Conservation (phyloP, 2,329 filamentous ascomycete species). For the Penicillium sp. region DNA sequence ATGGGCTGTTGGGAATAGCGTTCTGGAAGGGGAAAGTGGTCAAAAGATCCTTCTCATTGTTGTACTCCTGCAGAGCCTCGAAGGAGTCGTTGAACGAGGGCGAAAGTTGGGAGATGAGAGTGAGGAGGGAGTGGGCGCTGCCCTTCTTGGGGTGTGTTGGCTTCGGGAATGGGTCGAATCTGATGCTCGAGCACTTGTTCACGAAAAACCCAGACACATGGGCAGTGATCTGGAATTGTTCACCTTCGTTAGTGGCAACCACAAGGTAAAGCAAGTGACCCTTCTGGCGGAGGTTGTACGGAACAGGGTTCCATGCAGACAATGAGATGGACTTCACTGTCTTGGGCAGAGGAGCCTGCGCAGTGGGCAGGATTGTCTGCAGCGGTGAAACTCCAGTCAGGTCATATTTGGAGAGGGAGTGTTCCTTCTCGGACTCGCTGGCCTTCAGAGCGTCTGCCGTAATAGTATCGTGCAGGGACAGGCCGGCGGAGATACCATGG, state of each 20-base stretch:
- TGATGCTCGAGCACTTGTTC: conserved; percentile 92
- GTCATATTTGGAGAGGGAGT: conserved; percentile 70
- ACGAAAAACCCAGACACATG: conserved; percentile 95
- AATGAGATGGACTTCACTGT: conserved; percentile 85
- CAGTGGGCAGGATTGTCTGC: conserved; percentile 67
- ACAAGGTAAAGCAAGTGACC: conserved; percentile 90
- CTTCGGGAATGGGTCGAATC: conserved; percentile 87
- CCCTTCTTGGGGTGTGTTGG: conserved; percentile 69
- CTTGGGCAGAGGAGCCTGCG: conserved; percentile 71
- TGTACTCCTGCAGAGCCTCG: conserved; percentile 75
- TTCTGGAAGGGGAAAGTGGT: conserved; percentile 96
- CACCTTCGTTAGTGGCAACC: conserved; percentile 87
- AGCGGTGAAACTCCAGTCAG: conserved; percentile 68
- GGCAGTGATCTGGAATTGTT: conserved; percentile 89
- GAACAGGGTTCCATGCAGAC: conserved; percentile 94
- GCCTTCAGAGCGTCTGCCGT: conserved; percentile 46
- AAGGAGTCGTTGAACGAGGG: conserved; percentile 78
- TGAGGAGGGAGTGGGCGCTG: conserved; percentile 81
- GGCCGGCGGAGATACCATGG: conserved; percentile 79
- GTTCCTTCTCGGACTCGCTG: conserved; percentile 44
- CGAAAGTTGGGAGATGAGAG: conserved; percentile 73
- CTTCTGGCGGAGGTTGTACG: conserved; percentile 83
- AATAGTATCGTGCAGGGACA: conserved; percentile 83
- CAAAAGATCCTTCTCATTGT: conserved; percentile 80
- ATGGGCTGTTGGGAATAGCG: conserved; percentile 85